Evolutionary conservation across 2,329 filamentous ascomycete genomes (phyloP), one percentile per base, ranked within the genome.

Genomic region (Chlorencoelia australis): DNA sequence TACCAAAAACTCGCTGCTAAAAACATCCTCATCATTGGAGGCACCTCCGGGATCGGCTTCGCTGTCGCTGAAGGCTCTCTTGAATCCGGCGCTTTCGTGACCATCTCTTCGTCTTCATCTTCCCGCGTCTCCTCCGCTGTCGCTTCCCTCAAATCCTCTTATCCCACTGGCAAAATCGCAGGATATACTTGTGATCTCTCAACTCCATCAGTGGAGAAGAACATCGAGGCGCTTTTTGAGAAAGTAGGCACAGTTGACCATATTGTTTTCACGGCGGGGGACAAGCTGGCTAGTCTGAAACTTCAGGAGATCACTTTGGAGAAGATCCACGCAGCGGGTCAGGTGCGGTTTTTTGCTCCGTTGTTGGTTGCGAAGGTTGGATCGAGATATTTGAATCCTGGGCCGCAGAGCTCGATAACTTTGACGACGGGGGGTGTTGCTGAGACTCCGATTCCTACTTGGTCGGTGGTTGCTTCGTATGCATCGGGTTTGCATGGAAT

Each of bases 401-500:
- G 43, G 1, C 44, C 46, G 5, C 29, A 37, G 11, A 39, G 40
- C 7, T 44, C 38, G 32, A 47, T 50, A 14, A 42, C 43, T 8
- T 34, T 52, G 6, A 51, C 50, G 0, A 43, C 40, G 2, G 51
- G 51, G 1, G 5, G 20, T 5, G 35, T 44, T 3, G 39, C 42
- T 4, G 42, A 49, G 4, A 30, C 39, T 3, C 48, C 48, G 10
- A 16, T 40, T 19, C 15, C 37, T 11, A 29, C 41, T 5, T 77
- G 69, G 69, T 57, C 59, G 4, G 57, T 74, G 14, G 45, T 73
- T 1, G 61, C 62, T 0, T 57, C 59, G 2, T 69, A 66, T 35
- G 66, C 64, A 0, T 65, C 68, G 0, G 75, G 67, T 0, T 44
- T 73, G 5, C 62, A 73, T 33, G 65, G 67, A 3, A 62, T 80